phyloP scores from a whole-genome alignment of 140 eudicot genomes.

The Cichorium intybus region DNA sequence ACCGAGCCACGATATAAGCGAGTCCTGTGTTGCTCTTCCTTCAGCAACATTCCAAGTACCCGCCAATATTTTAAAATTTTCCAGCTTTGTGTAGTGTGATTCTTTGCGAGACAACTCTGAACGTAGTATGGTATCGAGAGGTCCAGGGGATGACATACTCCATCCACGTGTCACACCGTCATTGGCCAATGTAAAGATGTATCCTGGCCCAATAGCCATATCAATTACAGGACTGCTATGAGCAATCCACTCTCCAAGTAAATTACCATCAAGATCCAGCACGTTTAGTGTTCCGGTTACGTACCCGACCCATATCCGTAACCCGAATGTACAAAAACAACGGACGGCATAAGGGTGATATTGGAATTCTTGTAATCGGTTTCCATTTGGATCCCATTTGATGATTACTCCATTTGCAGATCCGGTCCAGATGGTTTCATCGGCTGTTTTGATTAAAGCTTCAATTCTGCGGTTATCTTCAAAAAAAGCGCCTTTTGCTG shows the following conservation, averaged over 20 bases:
- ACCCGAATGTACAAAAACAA: constrained; percentile 70
- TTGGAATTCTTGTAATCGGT: constrained; percentile 67
- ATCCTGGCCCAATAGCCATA: constrained; percentile 73
- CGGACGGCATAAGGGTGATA: constrained; percentile 48
- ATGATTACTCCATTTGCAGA: constrained; percentile 75
- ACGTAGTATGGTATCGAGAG: constrained; percentile 54
- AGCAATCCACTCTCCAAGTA: constrained; percentile 90
- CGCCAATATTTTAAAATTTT: constrained; percentile 71
- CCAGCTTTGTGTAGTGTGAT: constrained; percentile 68
- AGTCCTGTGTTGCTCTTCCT: constrained; percentile 82
- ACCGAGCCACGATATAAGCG: constrained; percentile 95
- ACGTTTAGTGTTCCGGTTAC: constrained; percentile 70
- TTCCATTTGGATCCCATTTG: constrained; percentile 94
- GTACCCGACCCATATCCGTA: constrained; percentile 88
- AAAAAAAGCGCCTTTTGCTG: constrained; percentile 75
- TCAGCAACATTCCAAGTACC: constrained; percentile 98
- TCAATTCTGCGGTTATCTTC: constrained; percentile 78
- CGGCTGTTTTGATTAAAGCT: constrained; percentile 56
- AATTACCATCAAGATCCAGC: constrained; percentile 72
- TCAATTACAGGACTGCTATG: constrained; percentile 70
- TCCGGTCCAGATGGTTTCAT: constrained; percentile 83
- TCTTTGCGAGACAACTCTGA: constrained; percentile 69
- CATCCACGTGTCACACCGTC: constrained; percentile 97
- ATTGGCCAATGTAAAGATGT: constrained; percentile 76
- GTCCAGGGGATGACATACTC: constrained; percentile 82